Evolutionary conservation across 2,329 filamentous ascomycete genomes (phyloP).

Genomic region (Arachnopeziza araneosa): DNA sequence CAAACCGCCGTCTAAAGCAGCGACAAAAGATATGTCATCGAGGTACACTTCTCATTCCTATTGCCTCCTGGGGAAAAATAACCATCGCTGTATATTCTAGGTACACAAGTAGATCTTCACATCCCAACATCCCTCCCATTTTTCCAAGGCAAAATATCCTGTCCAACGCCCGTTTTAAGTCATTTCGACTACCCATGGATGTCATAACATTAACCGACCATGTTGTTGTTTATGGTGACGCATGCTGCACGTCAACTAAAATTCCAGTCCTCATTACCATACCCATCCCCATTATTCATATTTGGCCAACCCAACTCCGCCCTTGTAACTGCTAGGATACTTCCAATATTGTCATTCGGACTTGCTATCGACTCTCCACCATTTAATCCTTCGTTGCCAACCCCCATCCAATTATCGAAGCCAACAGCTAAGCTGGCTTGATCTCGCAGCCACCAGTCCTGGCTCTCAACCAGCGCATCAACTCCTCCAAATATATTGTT

Average conservation of each 20-base stretch:
- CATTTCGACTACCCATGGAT: not conserved
- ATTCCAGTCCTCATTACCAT: constrained; percentile 5
- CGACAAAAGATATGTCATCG: too few species aligned
- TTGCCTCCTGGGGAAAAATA: too few species aligned
- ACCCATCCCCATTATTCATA: not conserved
- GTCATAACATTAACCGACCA: not conserved
- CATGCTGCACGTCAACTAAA: not conserved
- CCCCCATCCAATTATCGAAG: constrained; percentile 53
- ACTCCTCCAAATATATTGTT: constrained; percentile 53
- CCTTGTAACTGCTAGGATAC: constrained; percentile 7
- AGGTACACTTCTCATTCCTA: too few species aligned
- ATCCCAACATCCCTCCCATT: too few species aligned
- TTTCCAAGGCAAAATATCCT: too few species aligned
- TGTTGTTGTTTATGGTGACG: not conserved
- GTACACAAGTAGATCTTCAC: too few species aligned
- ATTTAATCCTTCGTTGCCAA: constrained; percentile 3
- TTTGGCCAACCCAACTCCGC: constrained; percentile 10
- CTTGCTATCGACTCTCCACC: not conserved
- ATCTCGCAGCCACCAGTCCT: constrained; percentile 61
- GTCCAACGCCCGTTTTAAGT: not conserved
- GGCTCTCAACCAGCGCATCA: constrained; percentile 56
- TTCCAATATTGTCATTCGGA: not conserved
- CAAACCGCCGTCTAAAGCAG: too few species aligned
- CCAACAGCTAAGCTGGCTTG: constrained; percentile 55
- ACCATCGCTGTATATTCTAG: too few species aligned